Evolutionary conservation across 257 asterid genomes (phyloP), one percentile per base, ranked within the genome.

Genomic region (Schizonepeta tenuifolia): DNA sequence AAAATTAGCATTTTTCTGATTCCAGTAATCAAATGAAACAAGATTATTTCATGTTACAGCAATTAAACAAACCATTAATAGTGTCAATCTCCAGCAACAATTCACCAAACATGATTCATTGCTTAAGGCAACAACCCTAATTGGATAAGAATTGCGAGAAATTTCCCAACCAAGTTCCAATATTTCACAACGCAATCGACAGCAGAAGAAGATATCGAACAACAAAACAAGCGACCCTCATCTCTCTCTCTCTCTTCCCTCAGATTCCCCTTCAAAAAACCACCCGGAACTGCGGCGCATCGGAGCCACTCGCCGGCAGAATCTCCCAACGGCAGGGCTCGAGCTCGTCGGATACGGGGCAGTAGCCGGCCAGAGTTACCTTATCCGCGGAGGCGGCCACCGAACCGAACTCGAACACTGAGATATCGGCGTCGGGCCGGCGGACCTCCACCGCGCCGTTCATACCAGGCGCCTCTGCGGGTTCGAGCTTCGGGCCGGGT

Each of bases 291-390:
- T 86, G 97, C 4, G 97, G 96, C n/a, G 97, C 95, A 63, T 87
- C 81, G 28, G 90, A 82, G 76, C 83, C 93, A 63, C 80, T 84
- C 60, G 96, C 92, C 1, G 96, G 95, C 59, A 87, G 69, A 62
- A 91, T 83, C 89, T 89, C 96, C 97, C 96, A 91, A 47, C 95
- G 92, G 86, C 97, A 87, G 31, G 96, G 95, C 83, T 91, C 92
- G 17, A 91, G 84, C 40, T 91, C 97, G 38, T 91, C 97, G 46
- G 96, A 89, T 15, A 89, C 96, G 6, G 97, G 94, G 73, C 92
- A 91, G 75, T 73, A 91, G 7, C 96, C 95, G 7, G 97, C 88
- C 55, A 91, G 86, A 4, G 97, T 91, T 47, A 89, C 96, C 80
- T 89, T 89, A 75, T 89, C 96, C n/a, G 83, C 76, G 40, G 96